Evolutionary conservation across 495 filamentous ascomycete genomes (phyloP), one percentile per base, ranked within the genome.

Genomic region (Hypoxylon subgilvum): DNA sequence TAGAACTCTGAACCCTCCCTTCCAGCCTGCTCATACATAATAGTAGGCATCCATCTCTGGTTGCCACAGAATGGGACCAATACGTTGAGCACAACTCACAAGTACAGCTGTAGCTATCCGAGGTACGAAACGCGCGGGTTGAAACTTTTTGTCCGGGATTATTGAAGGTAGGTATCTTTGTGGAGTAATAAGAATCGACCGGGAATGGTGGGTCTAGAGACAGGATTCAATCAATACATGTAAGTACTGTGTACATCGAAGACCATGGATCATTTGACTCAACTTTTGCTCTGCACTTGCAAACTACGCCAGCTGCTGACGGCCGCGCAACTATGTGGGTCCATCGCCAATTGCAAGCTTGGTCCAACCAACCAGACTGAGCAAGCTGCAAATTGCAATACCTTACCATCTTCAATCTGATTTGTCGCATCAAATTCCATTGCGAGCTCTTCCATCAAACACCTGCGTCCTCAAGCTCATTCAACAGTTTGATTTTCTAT

Each of bases 351-450:
- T n/a, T n/a, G n/a, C n/a, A n/a, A 42, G 39, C 18, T 42, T 23
- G 39, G 18, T 12, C 17, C 38, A 41, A 41, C 8, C 23, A 8
- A 27, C n/a, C n/a, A n/a, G n/a, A n/a, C n/a, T n/a, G n/a, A 27
- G 23, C 23, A n/a, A n/a, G 3, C 23, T 27, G 23, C 8, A 27
- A 27, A 3, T 8, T 27, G 23, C n/a, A 34, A 4, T 27, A 34
- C n/a, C n/a, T n/a, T n/a, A 27, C 17, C 6, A 17, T 57, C 34
- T 41, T 27, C 23, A 8, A 42, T 10, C 19, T 42, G 45, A 58
- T 51, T 51, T 44, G 57, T 61, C 57, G 57, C 57, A 53, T 52
- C 9, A 46, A 41, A 14, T 31, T 58, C n/a, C 9, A 43, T 61
- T 42, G 43, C 57, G 34, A 38, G 25, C 23, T 4, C 30, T 8